Base-by-base conservation (phyloP, 2,329 filamentous ascomycete species). In the Colletotrichum zoysiae region DNA sequence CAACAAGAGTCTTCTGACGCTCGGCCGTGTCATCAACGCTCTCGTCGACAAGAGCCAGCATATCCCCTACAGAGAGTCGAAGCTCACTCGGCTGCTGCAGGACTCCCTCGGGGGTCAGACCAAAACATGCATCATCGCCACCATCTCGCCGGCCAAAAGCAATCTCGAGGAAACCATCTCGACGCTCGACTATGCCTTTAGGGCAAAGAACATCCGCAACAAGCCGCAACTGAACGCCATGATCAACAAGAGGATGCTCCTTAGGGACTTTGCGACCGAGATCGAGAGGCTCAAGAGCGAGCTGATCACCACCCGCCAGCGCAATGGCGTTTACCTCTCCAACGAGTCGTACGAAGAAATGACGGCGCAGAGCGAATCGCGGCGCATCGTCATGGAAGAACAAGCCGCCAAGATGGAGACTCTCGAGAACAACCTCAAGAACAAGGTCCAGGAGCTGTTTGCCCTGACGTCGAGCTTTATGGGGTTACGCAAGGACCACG, bases 101-200 rank as follows among this genome's bases (percentile, higher is more conserved):
- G 97, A 99, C 80, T 99, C 97, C 0, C 88, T 99, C 0, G 96
- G 96, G 73, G 96, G 96, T 3, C 90, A 93, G 64, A 99, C 97
- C 1, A 99, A 99, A 80, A 99, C 96, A 0, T 99, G 96, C 84
- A 99, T 99, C 75, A 98, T 99, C 78, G 96, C 96, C 7, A 99
- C 96, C 0, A 89, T 99, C 51, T 98, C 96, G 2, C 95, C 96
- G 1, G 94, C 95, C 9, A 97, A 96, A 81, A 95, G 92, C 82
- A 99, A 98, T 77, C 86, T 99, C 1, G 96, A 99, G 78, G 96
- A 99, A 82, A 99, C 97, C 0, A 98, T 99, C 72, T 98, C 96
- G 0, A 99, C 97, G 0, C 87, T 99, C 1, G 96, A 99, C 80
- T 99, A 99, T 79, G 97, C 96, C 14, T 98, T 98, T 83, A 90